These are phyloP conservation scores for Ophiostoma novo-ulmi DNA, from an alignment of 2,329 filamentous ascomycete genomes.

Conservation along the genomic window DNA sequence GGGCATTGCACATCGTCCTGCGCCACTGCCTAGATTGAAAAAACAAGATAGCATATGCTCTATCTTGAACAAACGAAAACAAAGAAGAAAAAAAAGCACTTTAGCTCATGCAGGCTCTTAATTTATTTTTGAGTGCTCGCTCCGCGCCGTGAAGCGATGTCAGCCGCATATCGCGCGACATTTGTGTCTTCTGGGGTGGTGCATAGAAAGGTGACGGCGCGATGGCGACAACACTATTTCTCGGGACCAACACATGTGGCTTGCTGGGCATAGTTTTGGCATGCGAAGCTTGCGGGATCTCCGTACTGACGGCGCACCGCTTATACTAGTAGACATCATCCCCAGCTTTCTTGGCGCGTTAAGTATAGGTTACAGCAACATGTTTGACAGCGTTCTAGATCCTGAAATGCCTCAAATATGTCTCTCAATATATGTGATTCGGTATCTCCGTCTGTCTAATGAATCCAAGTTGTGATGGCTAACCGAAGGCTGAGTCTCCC, in stretches of 20 bases:
- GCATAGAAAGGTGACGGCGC: background rate
- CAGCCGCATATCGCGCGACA: background rate
- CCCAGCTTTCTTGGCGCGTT: too few relatives aligned
- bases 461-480: too few relatives aligned
- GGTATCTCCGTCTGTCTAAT: too few relatives aligned
- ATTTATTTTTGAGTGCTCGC: background rate
- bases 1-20: background rate
- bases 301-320: too few relatives aligned
- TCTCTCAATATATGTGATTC: too few relatives aligned
- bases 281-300: too few relatives aligned
- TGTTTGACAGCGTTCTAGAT: too few relatives aligned
- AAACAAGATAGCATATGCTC: background rate
- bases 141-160: background rate
- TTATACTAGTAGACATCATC: too few relatives aligned
- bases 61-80: background rate
- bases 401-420: too few relatives aligned
- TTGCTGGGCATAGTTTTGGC: background rate
- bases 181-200: background rate
- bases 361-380: too few relatives aligned
- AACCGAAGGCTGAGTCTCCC: too few relatives aligned
- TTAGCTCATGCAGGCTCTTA: background rate
- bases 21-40: conserved; percentile 1
- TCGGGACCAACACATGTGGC: background rate
- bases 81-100: background rate
- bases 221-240: background rate